These are phyloP conservation scores for Citropsis articulata DNA, from an alignment of 345 rosid genomes.

Conservation along the genomic window DNA sequence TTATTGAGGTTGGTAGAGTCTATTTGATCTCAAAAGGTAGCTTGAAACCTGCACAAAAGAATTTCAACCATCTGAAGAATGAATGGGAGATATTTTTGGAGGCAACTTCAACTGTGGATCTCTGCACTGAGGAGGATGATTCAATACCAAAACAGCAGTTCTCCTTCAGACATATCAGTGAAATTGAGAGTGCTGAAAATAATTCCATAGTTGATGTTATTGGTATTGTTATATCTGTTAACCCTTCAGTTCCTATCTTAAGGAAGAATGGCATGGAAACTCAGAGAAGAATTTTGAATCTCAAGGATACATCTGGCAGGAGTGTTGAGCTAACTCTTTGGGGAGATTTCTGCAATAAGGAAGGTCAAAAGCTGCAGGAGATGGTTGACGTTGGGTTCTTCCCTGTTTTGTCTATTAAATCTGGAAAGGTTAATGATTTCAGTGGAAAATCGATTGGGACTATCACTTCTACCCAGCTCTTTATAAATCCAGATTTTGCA, in stretches of 20 bases:
- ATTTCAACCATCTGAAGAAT: constrained; percentile 86
- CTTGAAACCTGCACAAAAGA: constrained; percentile 84
- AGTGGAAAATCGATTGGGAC: constrained; percentile 83
- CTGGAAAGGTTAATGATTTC: constrained; percentile 85
- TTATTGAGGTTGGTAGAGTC: constrained; percentile 73
- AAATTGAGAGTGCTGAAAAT: constrained; percentile 76
- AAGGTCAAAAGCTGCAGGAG: constrained; percentile 79
- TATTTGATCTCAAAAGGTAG: constrained; percentile 82
- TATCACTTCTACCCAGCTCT: constrained; percentile 76
- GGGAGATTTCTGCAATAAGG: constrained; percentile 90
- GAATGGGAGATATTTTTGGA: constrained; percentile 90
- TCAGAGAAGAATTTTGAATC: constrained; percentile 71
- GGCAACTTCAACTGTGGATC: constrained; percentile 73
- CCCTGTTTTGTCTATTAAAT: constrained; percentile 82
- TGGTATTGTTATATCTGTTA: constrained; percentile 70
- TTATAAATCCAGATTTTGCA: constrained; percentile 76
- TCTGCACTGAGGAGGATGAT: constrained; percentile 73
- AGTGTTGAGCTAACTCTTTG: constrained; percentile 80
- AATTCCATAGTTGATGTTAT: constrained; percentile 72
- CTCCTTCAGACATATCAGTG: constrained; percentile 74
- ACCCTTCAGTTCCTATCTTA: constrained; percentile 74
- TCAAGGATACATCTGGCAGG: constrained; percentile 80
- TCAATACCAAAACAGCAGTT: constrained; percentile 88
- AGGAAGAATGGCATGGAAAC: constrained; percentile 98
- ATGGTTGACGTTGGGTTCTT: constrained; percentile 58